phyloP scores from a whole-genome alignment of 2,329 filamentous ascomycete genomes.

The Pseudopyricularia javanii region DNA sequence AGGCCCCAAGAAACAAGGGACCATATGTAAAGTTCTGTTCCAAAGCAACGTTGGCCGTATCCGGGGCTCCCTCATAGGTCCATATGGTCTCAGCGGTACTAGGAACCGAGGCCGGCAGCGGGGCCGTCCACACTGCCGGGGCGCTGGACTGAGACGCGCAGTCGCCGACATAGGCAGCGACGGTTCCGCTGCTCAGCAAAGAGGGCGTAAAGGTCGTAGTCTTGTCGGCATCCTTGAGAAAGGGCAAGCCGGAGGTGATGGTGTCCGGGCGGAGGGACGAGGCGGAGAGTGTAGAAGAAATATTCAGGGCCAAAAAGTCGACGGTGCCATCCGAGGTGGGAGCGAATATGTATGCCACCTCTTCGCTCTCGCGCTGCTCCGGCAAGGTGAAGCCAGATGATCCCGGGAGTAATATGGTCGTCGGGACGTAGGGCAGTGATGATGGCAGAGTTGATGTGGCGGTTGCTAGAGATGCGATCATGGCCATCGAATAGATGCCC shows the following conservation, averaged over 20 bases:
- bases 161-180: constrained; percentile 63
- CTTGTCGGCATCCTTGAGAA: constrained; percentile 35
- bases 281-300: constrained; percentile 43
- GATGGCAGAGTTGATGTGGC: constrained; percentile 21
- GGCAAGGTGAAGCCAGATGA: constrained; percentile 25
- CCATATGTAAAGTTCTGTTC: neutral
- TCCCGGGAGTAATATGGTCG: constrained; percentile 51
- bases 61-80: constrained; percentile 16
- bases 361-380: constrained; percentile 15
- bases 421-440: constrained; percentile 64
- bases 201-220: constrained; percentile 54
- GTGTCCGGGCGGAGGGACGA: constrained; percentile 30
- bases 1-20: constrained; percentile 38
- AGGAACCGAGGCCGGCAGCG: constrained; percentile 24
- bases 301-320: constrained; percentile 52
- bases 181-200: constrained; percentile 53
- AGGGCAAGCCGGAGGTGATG: constrained; percentile 48
- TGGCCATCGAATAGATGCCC: neutral
- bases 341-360: constrained; percentile 55
- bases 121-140: constrained; percentile 58
- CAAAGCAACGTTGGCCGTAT: neutral
- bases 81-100: constrained; percentile 27
- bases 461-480: neutral
- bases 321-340: constrained; percentile 28
- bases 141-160: constrained; percentile 38